Evolutionary conservation across 805 yeast species (phyloP), one percentile per base, ranked within the genome.

Genomic region (Priceomyces haplophilus): DNA sequence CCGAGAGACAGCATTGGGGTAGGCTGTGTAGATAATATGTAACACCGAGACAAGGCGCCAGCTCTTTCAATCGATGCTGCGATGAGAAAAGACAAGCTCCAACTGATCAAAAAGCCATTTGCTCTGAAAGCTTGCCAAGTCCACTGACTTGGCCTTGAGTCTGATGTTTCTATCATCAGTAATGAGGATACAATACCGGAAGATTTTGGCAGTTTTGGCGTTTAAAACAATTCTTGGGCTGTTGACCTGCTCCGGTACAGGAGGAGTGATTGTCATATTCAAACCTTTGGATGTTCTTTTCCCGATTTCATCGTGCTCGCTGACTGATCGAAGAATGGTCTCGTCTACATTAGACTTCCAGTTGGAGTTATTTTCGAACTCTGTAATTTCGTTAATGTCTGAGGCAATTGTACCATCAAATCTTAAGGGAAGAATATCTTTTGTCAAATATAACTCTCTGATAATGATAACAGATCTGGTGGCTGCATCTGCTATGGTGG

Each of bases 131-230:
- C 79, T 73, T 5, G 75, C 65, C 31, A 79, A 67, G 0, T 80
- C 80, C n/a, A 75, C 65, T 3, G 78, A 65, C 52, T 79, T 76
- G 1, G 88, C 82, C 48, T 86, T 76, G 32, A 80, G 59, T 48
- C 85, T 68, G 86, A 85, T 80, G 48, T 81, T 83, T 42, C 81
- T 65, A 56, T 86, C 91, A 61, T 85, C 91, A 1, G 90, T 82
- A 29, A 85, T 77, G 38, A 85, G 62, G 20, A 83, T 72, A 48
- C 85, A 79, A 56, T 79, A 80, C 37, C 73, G 65, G 57, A 81
- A 79, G 20, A 59, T 55, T 40, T 62, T 61, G 12, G 81, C 72
- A 30, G 68, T 63, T 52, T 54, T 72, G 42, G 53, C 56, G 41
- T 59, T 67, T 47, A 56, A 53, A 45, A 55, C 33, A 5, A 34